phyloP scores from a whole-genome alignment of 2,329 filamentous ascomycete species.

The Fusarium illudens region DNA sequence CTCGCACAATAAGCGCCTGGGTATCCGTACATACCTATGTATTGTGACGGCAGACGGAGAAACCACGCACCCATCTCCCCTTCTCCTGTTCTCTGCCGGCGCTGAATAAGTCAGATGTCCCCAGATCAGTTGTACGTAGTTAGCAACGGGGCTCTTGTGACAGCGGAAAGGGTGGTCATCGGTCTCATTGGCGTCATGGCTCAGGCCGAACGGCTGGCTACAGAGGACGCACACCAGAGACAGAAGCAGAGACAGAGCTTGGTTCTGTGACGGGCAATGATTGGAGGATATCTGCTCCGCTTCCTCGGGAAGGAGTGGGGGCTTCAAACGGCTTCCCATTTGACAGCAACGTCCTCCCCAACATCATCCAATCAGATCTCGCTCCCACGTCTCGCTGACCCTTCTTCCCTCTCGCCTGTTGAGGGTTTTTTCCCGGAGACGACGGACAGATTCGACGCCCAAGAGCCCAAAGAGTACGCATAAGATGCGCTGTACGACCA shows the following conservation, averaged over 20 bases:
- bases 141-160: conserved; percentile 28
- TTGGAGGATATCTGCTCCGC: conserved; percentile 24
- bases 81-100: not conserved
- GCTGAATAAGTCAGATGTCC: conserved; percentile 33
- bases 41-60: conserved; percentile 12
- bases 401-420: not conserved
- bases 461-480: conserved; percentile 9
- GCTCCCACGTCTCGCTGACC: conserved; percentile 13
- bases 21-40: no score
- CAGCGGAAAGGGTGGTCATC: conserved; percentile 30
- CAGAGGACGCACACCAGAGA: conserved; percentile 3
- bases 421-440: conserved; percentile 23
- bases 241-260: not conserved
- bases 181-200: conserved; percentile 20
- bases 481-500: conserved; percentile 5
- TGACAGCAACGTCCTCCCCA: conserved; percentile 30
- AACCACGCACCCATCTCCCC: conserved; percentile 23
- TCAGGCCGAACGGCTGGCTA: conserved; percentile 21
- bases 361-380: conserved; percentile 22
- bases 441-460: conserved; percentile 15
- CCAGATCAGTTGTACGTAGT: conserved; percentile 18
- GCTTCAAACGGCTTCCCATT: conserved; percentile 31
- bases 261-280: not conserved
- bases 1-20: conserved; percentile 32
- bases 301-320: conserved; percentile 30